Base-by-base conservation (phyloP, 1,139 yeast genomes). In the Entelexis paramagnoliae region DNA sequence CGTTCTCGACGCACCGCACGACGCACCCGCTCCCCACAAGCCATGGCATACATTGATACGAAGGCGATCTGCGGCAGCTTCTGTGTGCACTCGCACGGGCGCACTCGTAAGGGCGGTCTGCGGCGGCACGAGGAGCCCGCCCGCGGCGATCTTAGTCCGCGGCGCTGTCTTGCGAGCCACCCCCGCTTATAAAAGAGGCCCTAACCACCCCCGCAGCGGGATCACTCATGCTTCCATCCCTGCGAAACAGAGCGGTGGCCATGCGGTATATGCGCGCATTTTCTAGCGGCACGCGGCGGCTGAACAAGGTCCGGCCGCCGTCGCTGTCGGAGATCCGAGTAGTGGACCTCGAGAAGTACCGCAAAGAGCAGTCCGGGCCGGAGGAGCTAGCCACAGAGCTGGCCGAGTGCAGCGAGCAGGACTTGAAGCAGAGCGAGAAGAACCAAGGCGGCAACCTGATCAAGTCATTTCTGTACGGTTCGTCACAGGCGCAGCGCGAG, bases 391-490 rank as follows among this genome's bases (percentile, higher is more conserved):
- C 50, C 1, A 53, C 48, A 35, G 52, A 50, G 26, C 48, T 47
- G 10, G 47, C 41, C 17, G 36, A 42, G 32, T 35, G 40, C 24
- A 33, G 40, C 24, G 40, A 42, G 10, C 35, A 49, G 24, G 42
- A 39, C 11, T 26, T 42, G 14, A 24, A 17, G 16, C 35, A 49
- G n/a, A 20, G 46, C 24, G 34, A 44, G 35, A 22, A 30, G 26
- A 28, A 24, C 35, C 33, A 38, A 10, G 54, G 52, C 16, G 39
- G 43, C 22, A 34, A 35, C 43, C 52, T 58, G 22, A 56, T 70
- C 58, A 69, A 68, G 58, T 60, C 71, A 14, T 64, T 70, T 46
- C 59, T 70, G 50, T 70, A 65, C 51, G 73, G 73, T 11, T 65
- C 71, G 2, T 62, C 64, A 20, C 59, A 64, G 48, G 64, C 67